Percentiles rank a stretch among this genome's conserved stretches.
Conservation (phyloP, 345 rosid genomes). For the Hypericum perforatum region DNA sequence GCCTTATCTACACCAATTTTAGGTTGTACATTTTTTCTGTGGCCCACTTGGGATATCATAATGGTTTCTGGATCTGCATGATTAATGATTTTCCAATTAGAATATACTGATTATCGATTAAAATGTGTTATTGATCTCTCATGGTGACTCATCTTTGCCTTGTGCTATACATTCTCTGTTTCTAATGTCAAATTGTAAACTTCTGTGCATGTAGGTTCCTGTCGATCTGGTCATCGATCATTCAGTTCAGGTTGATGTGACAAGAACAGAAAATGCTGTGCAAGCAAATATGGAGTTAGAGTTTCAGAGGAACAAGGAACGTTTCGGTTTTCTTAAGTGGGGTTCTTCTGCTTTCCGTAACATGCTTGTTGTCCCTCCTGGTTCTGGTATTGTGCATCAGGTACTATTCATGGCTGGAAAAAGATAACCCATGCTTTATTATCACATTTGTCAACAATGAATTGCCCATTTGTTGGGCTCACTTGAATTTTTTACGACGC, state of each 20-base stretch:
- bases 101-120: no score
- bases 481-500: not conserved
- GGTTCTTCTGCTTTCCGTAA: constrained; percentile 57
- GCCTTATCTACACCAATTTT: no score
- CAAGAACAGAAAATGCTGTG: constrained; percentile 3
- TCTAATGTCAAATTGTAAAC: not conserved
- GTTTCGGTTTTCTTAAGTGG: constrained; percentile 69
- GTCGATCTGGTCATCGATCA: constrained; percentile 3
- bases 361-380: constrained; percentile 72
- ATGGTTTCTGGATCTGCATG: no score
- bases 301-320: constrained; percentile 39
- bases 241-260: constrained; percentile 4
- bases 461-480: not conserved
- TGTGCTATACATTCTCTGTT: not conserved
- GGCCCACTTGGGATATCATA: no score
- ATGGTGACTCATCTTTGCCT: no score
- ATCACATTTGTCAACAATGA: not conserved
- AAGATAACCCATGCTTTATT: not conserved
- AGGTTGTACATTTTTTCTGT: no score
- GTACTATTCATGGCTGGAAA: constrained; percentile 8
- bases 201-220: not conserved
- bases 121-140: no score
- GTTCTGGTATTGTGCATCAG: constrained; percentile 70
- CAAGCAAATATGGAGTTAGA: constrained; percentile 1
- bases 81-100: no score